A percentile compares a stretch with the other conserved stretches of the same genome.
Evolutionary conservation across 2,329 filamentous ascomycete species (phyloP).

Genomic region (Lasiodiplodia citricola): DNA sequence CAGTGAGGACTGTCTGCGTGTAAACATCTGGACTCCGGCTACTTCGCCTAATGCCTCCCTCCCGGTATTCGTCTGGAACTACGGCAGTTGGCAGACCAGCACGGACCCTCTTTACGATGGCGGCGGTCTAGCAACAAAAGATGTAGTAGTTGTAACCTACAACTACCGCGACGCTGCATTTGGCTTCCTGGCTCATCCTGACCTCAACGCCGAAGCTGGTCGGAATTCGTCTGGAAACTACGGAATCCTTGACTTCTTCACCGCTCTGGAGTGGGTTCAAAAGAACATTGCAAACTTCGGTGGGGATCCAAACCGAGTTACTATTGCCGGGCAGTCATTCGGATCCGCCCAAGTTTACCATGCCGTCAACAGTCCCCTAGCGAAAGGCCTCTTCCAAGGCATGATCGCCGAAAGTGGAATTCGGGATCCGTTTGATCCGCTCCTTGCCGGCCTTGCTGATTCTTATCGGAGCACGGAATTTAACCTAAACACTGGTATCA

Average conservation of each 20-base stretch:
- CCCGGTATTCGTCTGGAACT: slow-evolving; percentile 35
- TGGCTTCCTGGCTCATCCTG: slow-evolving; percentile 31
- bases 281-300: slow-evolving; percentile 45
- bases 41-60: slow-evolving; percentile 34
- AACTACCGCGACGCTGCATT: slow-evolving; percentile 33
- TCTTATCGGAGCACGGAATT: not conserved
- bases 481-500: not conserved
- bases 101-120: not conserved
- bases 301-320: slow-evolving; percentile 44
- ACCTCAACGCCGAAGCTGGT: slow-evolving; percentile 31
- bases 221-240: slow-evolving; percentile 39
- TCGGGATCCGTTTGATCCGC: slow-evolving; percentile 34
- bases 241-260: slow-evolving; percentile 36
- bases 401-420: slow-evolving; percentile 37
- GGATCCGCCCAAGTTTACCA: slow-evolving; percentile 30
- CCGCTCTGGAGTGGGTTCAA: slow-evolving; percentile 46
- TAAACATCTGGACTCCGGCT: slow-evolving; percentile 42
- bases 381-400: slow-evolving; percentile 34
- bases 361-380: slow-evolving; percentile 36
- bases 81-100: slow-evolving; percentile 12
- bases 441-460: slow-evolving; percentile 3
- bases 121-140: slow-evolving; percentile 14
- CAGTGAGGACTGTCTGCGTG: slow-evolving; percentile 40
- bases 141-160: slow-evolving; percentile 29
- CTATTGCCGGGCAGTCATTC: slow-evolving; percentile 43